Conservation (phyloP, 164 flowering plant species). For the Vitis labrusca region DNA sequence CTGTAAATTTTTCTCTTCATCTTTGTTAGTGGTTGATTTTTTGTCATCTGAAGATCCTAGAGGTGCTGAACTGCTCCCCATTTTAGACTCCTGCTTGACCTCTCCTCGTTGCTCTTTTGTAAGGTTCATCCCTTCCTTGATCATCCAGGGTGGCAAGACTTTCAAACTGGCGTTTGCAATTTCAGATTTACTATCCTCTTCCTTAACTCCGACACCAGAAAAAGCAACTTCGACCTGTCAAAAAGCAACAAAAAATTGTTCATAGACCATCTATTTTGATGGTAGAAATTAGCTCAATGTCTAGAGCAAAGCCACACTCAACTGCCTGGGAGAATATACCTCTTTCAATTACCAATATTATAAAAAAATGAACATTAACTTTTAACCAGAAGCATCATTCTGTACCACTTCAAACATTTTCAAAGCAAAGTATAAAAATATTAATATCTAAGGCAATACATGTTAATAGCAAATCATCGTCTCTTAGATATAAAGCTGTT, state of each 20-base stretch:
- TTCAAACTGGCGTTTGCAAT: slow-evolving; percentile 42
- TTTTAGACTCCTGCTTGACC: slow-evolving; percentile 51
- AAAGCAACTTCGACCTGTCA: slow-evolving; percentile 91
- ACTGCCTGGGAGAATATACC: too few species aligned
- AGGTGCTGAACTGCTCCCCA: slow-evolving; percentile 43
- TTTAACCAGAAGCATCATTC: too few species aligned
- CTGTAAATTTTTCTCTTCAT: slow-evolving; percentile 56
- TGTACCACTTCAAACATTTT: too few species aligned
- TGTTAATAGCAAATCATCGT: too few species aligned
- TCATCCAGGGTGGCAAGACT: slow-evolving; percentile 99
- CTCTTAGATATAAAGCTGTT: too few species aligned
- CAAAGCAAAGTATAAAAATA: too few species aligned
- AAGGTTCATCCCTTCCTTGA: slow-evolving; percentile 90
- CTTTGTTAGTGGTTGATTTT: slow-evolving; percentile 44
- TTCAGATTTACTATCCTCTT: slow-evolving; percentile 70
- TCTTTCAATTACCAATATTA: too few species aligned
- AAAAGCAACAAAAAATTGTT: slow-evolving; percentile 8
- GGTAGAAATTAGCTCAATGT: too few species aligned
- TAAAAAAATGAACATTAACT: too few species aligned
- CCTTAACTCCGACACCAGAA: slow-evolving; percentile 68
- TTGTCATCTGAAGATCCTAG: slow-evolving; percentile 56
- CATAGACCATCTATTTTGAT: background rate
- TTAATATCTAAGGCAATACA: too few species aligned
- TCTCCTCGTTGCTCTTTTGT: slow-evolving; percentile 91
- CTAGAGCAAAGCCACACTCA: too few species aligned